phyloP scores from a whole-genome alignment of 192 early-diverging fungal species.

The Coemansia sp. region DNA sequence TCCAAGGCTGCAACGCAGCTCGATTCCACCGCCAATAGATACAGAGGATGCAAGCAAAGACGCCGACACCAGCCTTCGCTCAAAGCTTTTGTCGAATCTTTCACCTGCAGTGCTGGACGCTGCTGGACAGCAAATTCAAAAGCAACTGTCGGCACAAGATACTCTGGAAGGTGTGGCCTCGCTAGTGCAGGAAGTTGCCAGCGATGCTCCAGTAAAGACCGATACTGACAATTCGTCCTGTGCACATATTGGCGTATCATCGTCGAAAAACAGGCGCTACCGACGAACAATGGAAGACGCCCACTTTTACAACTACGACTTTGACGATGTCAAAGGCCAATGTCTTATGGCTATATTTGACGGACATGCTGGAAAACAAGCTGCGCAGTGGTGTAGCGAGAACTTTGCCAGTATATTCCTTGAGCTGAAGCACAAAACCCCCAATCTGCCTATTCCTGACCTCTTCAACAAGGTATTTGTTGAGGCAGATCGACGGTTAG shows the following conservation, averaged over 20 bases:
- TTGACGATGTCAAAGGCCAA: constrained; percentile 74
- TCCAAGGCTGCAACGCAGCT: constrained; percentile 48
- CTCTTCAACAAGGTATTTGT: constrained; percentile 83
- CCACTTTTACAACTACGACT: constrained; percentile 83
- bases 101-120: constrained; percentile 20
- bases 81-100: constrained; percentile 24
- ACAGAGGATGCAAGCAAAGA: constrained; percentile 43
- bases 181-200: constrained; percentile 1
- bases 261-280: constrained; percentile 75
- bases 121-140: constrained; percentile 3
- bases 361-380: constrained; percentile 93
- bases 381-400: constrained; percentile 94
- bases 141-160: background rate
- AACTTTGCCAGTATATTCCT: constrained; percentile 78
- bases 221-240: constrained; percentile 14
- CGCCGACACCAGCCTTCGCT: constrained; percentile 26
- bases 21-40: constrained; percentile 49
- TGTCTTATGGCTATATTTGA: constrained; percentile 96
- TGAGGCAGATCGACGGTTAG: constrained; percentile 77
- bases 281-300: constrained; percentile 98
- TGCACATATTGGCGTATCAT: constrained; percentile 46
- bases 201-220: background rate
- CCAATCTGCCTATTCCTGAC: constrained; percentile 67
- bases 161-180: constrained; percentile 8
- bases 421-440: constrained; percentile 59